Base-by-base conservation (phyloP, 176 grass and related monocot genomes). In the Oryza punctata region DNA sequence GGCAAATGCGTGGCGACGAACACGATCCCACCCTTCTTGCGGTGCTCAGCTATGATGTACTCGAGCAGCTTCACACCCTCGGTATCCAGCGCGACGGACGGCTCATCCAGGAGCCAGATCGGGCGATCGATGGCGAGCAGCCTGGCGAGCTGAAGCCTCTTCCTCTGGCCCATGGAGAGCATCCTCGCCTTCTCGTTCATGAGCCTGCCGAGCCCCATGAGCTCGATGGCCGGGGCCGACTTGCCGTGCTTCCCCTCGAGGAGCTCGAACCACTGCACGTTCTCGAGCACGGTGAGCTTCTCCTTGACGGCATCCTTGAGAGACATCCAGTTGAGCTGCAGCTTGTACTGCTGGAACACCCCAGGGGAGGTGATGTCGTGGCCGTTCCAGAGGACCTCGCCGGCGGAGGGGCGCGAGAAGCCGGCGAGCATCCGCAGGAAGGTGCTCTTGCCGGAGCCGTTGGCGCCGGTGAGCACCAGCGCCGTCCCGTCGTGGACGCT, bases 201-300 rank as follows among this genome's bases (percentile, higher is more conserved):
- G 52, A 99, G 83, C 93, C 93, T 78, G 40, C 91, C 93, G 41
- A 99, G 87, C 8, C 93, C 96, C 96, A 99, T 99, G 35, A 99
- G 85, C 70, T 99, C 93, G 33, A 99, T 80, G 26, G 96, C 89
- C 1, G 69, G 69, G 33, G 80, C 69, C 5, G 97, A 81, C 74
- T 82, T 85, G 29, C 93, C 97, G 70, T 63, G 66, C 78, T 96
- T 99, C 0, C 93, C 93, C 83, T 96, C 97, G 65, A 99, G 80
- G 43, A 99, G 82, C 81, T 99, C 97, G 89, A 99, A 99, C 97
- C 97, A 99, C 79, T 96, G 89, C 12, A 99, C 93, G 72, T 99
- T 99, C 70, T 96, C 97, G 26, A 99, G 82, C 35, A 99, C 93
- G 41, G 93, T 92, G 77, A 89, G 87, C 75, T 94, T 99, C 21